Base-by-base conservation (phyloP, 805 yeast genomes). In the Citeromyces matritensis region DNA sequence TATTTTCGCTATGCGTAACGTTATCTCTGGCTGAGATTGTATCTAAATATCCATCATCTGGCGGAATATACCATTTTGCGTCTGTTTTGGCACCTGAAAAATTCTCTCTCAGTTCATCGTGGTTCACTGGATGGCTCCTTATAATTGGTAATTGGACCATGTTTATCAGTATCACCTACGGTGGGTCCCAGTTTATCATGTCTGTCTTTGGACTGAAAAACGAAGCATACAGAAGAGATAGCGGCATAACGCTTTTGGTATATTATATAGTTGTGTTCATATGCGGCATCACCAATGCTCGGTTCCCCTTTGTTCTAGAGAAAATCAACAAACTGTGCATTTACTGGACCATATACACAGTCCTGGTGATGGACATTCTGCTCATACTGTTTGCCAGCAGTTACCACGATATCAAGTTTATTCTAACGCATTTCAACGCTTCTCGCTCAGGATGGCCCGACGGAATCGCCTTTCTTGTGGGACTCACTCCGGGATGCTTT, bases 91-190 rank as follows among this genome's bases (percentile, higher is more conserved):
- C 84, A 11, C 66, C 65, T 33, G 69, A 68, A 9, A 58, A 58
- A 29, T 67, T 70, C 37, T 64, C 79, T n/a, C 49, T 64, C 25
- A 47, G 69, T 4, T 58, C 74, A 30, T 72, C 84, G 3, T 80
- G 88, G 88, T 71, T 67, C 43, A 76, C 83, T 0, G 91, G 91
- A 0, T 80, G 86, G 80, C 66, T 73, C 37, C 53, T 78, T 32
- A 55, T 79, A 12, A 59, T 80, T 15, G 91, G 91, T 1, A 79
- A 77, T 45, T 73, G 84, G 82, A 66, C 83, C 2, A 78, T 76
- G 67, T 70, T 80, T 35, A 70, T 77, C 4, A 71, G 82, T 36
- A 74, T 77, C 32, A 63, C 81, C 14, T 80, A 74, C 50, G 76
- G 82, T 3, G 91, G 88, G 2, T 67, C 86, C 1, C 85, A 78